Percentiles rank a stretch among this genome's conserved stretches.
Evolutionary conservation across 441 rosid species (phyloP).

Genomic region (Pelargonium cotyledonis): DNA sequence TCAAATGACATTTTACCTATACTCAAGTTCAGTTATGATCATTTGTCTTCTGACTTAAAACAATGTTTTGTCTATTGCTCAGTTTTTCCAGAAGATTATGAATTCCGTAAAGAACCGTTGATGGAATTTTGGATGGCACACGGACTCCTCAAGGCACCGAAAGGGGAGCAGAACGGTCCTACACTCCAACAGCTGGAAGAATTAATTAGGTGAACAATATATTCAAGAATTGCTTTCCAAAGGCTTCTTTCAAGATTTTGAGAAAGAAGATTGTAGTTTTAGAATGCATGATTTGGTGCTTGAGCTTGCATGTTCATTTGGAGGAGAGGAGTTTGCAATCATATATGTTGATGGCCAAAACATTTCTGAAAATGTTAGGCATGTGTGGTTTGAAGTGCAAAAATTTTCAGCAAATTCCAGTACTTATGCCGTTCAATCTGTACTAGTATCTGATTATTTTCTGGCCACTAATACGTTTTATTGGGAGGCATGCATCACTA

Average conservation of each 20-base stretch:
- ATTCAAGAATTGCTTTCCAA: not conserved
- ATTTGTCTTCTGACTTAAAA: constrained; percentile 5
- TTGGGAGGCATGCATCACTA: not conserved
- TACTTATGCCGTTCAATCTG: not conserved
- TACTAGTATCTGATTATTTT: not conserved
- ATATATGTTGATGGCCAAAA: not conserved
- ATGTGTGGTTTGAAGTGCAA: not conserved
- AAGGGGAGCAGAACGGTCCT: not conserved
- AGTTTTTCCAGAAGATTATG: not conserved
- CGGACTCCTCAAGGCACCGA: not conserved
- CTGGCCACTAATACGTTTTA: not conserved
- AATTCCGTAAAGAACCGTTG: not conserved
- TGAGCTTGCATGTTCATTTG: not conserved
- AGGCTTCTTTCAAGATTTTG: not conserved
- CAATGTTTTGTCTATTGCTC: not conserved
- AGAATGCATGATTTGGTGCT: not conserved
- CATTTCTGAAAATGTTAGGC: not conserved
- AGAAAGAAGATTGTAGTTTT: no score
- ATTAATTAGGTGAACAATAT: not conserved
- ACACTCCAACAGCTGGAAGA: not conserved
- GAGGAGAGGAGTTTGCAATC: not conserved
- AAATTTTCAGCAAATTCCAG: not conserved
- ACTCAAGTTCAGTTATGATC: not conserved
- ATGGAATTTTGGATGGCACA: constrained; percentile 7
- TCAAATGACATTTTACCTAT: not conserved